Percentiles rank a stretch among this genome's conserved stretches.
These are phyloP conservation scores for Melaleuca alternifolia DNA, from an alignment of 345 rosid genomes.

Conservation along the genomic window DNA sequence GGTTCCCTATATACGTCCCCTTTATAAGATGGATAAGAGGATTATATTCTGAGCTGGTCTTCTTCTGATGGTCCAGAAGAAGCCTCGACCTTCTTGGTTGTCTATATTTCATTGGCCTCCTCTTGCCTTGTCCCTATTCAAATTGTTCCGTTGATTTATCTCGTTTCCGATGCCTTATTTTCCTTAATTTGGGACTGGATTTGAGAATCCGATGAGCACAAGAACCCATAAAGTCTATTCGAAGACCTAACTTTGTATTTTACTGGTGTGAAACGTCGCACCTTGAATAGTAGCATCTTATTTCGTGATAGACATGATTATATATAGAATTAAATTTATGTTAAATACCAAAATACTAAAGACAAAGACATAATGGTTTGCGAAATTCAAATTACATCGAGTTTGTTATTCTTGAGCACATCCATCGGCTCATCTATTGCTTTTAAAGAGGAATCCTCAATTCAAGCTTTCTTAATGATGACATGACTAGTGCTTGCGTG, in stretches of 20 bases:
- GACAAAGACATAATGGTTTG: no score
- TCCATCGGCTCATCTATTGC: not conserved
- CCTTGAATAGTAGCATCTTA: not conserved
- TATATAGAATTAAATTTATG: not conserved
- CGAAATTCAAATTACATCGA: not conserved
- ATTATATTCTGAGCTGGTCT: not conserved
- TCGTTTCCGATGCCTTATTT: not conserved
- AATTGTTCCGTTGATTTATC: not conserved
- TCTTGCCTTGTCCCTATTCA: no score
- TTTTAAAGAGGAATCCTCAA: not conserved
- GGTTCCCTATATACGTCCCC: no score
- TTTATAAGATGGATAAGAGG: not conserved
- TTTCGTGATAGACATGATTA: not conserved
- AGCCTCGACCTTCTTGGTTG: not conserved
- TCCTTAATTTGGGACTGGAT: no score
- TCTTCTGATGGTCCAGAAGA: not conserved
- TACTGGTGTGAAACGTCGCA: not conserved
- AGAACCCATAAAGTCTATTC: not conserved
- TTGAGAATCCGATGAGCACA: not conserved
- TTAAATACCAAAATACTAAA: not conserved
- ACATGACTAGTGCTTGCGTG: not conserved
- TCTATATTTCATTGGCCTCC: not conserved
- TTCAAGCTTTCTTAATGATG: not conserved
- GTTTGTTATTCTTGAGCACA: not conserved
- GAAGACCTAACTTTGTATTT: no score